A percentile compares a stretch with the other conserved stretches of the same genome.
phyloP scores from a whole-genome alignment of 148 eudicot species.

The Camellia lanceoleosa region DNA sequence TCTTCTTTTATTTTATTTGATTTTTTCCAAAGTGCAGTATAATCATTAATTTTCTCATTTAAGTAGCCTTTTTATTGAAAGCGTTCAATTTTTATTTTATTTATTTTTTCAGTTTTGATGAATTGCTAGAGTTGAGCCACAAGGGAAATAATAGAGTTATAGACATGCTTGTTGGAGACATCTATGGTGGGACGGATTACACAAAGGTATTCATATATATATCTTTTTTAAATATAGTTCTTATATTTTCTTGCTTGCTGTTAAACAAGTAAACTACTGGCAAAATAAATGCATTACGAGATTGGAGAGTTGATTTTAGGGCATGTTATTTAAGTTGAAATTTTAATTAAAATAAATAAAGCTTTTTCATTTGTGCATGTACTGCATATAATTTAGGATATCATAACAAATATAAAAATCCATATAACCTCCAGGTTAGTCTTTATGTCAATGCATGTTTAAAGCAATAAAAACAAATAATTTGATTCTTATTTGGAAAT shows the following conservation, averaged over 20 bases:
- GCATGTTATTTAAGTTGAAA: not conserved
- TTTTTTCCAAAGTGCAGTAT: not conserved
- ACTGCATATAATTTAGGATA: not conserved
- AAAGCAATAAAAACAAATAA: not conserved
- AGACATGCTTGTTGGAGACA: slow-evolving; percentile 98
- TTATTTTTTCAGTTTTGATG: slow-evolving; percentile 68
- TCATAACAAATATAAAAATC: not conserved
- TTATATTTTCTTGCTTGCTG: not conserved
- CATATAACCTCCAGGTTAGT: not conserved
- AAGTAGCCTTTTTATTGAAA: not conserved
- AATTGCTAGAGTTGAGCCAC: slow-evolving; percentile 80
- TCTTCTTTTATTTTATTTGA: not conserved
- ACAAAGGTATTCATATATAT: slow-evolving; percentile 52
- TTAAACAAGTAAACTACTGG: slow-evolving; percentile 3
- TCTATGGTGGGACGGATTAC: slow-evolving; percentile 79
- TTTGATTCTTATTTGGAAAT: not conserved
- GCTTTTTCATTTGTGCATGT: not conserved
- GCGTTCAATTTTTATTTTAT: not conserved
- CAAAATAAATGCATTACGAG: not conserved
- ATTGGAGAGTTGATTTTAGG: not conserved
- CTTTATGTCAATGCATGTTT: not conserved
- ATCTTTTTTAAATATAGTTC: not conserved
- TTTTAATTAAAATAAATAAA: not conserved
- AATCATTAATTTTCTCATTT: not conserved
- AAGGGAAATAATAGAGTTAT: slow-evolving; percentile 77